Percentiles rank a stretch among this genome's conserved stretches.
phyloP scores from a whole-genome alignment of 2,329 filamentous ascomycete genomes.

The Madurella mycetomatis region DNA sequence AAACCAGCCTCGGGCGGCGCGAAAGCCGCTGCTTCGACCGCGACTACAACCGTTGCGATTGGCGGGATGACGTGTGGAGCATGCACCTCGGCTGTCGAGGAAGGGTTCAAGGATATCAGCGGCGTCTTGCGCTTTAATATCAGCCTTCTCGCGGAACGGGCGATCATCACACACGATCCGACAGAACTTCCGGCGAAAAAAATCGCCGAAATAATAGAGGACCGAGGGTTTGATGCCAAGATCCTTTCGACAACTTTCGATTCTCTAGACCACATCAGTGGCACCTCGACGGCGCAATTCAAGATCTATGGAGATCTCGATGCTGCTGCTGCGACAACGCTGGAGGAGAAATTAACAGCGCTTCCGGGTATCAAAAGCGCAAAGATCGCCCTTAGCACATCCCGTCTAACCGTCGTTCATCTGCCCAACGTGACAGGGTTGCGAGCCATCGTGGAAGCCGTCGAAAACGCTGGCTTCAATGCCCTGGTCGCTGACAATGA shows the following conservation, averaged over 20 bases:
- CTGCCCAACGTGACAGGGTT: slow-evolving; percentile 69
- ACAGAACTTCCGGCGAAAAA: slow-evolving; percentile 64
- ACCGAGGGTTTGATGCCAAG: slow-evolving; percentile 80
- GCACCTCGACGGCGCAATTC: slow-evolving; percentile 64
- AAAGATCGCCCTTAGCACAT: slow-evolving; percentile 67
- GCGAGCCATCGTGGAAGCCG: slow-evolving; percentile 72
- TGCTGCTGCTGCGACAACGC: slow-evolving; percentile 62
- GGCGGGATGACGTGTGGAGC: slow-evolving; percentile 98
- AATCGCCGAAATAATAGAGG: slow-evolving; percentile 80
- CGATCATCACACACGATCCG: slow-evolving; percentile 79
- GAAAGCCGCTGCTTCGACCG: slow-evolving; percentile 40
- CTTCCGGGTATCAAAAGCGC: slow-evolving; percentile 71
- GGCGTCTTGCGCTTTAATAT: slow-evolving; percentile 90
- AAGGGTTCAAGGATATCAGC: slow-evolving; percentile 70
- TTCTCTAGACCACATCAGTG: slow-evolving; percentile 48
- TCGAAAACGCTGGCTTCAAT: slow-evolving; percentile 82
- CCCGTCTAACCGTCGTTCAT: slow-evolving; percentile 69
- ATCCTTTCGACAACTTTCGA: slow-evolving; percentile 72
- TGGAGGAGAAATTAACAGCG: slow-evolving; percentile 64
- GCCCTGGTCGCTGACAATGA: slow-evolving; percentile 86
- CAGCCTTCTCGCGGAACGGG: slow-evolving; percentile 86
- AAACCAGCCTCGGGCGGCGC: slow-evolving; percentile 29
- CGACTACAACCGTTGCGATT: slow-evolving; percentile 80
- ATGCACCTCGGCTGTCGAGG: slow-evolving; percentile 87
- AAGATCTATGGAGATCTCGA: slow-evolving; percentile 79